Base-by-base conservation (phyloP, 2,329 filamentous ascomycete genomes). In the Orbilia ellipsospora region DNA sequence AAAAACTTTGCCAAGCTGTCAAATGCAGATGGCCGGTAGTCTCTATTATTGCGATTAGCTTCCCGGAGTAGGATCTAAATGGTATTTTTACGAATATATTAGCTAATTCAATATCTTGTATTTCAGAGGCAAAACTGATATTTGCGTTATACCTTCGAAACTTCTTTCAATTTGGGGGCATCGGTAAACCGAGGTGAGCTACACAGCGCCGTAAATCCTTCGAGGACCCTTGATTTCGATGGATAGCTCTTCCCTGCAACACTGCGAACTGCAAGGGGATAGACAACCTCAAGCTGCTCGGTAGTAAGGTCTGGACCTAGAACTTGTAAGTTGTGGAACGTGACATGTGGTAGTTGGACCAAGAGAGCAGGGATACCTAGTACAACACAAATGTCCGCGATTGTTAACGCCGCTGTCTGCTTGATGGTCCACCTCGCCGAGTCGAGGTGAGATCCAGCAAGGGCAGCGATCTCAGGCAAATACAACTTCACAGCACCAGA, bases 391-490 rank as follows among this genome's bases (percentile, higher is more conserved):
- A 90, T 88, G 54, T 92, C 90, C 0, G 92, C 92, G 8, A 94
- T 87, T 0, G 93, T 88, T 72, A 95, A 88, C 6, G 94, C 93
- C 7, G 91, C 91, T 0, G 92, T 92, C 79, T 98, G 94, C 82
- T 96, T 95, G 68, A 98, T 87, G 1, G 90, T 89, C 95, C 95
- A 99, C 79, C 92, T 92, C 1, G 92, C 88, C 1, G 92, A 93
- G 40, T 92, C 90, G 6, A 98, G 84, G 63, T 92, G 87, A 42
- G 86, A 84, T 42, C 88, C 85, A 0, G 90, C 88, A 0, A 98
- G 85, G 0, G 82, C 83, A 2, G 91, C 86, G 78, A 98, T 96
- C 82, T 99, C 95, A 44, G 86, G 86, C 5, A 97, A 86, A 80
- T 97, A 97, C 0, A 97, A 87, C 55, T 91, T 87, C 4, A 97